Evolutionary conservation across 768 basidiomycete genomes (phyloP).

Genomic region (Leccinum variicolor): DNA sequence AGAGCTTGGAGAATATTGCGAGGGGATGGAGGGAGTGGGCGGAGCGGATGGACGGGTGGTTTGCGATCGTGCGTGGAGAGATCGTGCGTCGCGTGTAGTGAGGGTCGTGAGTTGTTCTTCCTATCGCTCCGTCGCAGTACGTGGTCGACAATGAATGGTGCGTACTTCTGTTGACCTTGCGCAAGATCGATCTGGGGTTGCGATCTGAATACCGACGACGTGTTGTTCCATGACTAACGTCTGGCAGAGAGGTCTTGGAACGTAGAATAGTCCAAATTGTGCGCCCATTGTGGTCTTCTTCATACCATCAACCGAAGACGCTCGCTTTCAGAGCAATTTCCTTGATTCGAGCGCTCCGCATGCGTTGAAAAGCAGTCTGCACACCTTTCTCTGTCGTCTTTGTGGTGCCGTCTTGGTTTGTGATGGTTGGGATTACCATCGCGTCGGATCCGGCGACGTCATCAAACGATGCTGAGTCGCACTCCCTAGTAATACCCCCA

Average conservation of each 20-base stretch:
- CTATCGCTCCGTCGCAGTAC: no score
- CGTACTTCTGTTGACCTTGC: not conserved
- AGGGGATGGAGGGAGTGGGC: constrained; percentile 31
- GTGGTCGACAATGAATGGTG: no score
- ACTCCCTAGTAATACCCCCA: not conserved
- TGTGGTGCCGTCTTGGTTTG: not conserved
- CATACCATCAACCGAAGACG: constrained; percentile 2
- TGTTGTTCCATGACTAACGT: not conserved
- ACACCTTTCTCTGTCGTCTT: not conserved
- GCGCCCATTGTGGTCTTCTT: not conserved
- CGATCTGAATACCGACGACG: not conserved
- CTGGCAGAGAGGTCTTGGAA: constrained; percentile 7
- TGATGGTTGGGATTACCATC: not conserved
- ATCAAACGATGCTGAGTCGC: not conserved
- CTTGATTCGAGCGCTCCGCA: constrained; percentile 24
- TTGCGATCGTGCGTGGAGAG: constrained; percentile 32
- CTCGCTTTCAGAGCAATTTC: constrained; percentile 11
- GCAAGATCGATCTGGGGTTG: not conserved
- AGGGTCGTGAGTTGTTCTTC: no score
- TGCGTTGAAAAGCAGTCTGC: constrained; percentile 6
- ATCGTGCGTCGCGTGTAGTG: constrained; percentile 31
- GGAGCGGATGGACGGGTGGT: constrained; percentile 33
- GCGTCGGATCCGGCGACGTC: not conserved
- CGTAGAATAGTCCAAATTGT: constrained; percentile 1
- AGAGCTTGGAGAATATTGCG: constrained; percentile 21